Percentiles rank a stretch among this genome's conserved stretches.
These are phyloP conservation scores for Nicotiana attenuata DNA, from an alignment of 257 asterid species.

Conservation along the genomic window DNA sequence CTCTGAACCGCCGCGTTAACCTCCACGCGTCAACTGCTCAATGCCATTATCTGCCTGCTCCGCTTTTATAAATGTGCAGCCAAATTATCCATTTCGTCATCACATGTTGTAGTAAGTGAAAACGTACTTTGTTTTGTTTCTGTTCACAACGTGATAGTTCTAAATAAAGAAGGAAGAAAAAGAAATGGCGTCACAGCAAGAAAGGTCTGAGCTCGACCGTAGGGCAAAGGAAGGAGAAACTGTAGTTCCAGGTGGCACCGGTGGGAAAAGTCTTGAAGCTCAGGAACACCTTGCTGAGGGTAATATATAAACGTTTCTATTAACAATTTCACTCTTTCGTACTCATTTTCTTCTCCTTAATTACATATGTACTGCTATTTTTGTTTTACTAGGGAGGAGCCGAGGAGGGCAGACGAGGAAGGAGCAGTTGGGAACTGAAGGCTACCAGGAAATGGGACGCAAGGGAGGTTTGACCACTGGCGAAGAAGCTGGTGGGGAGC, in stretches of 20 bases:
- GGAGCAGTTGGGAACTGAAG: slow-evolving; percentile 55
- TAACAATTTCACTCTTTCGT: too few species aligned
- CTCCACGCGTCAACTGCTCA: neutral
- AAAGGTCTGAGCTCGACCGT: slow-evolving; percentile 35
- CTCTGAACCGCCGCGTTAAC: neutral
- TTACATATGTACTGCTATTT: rapidly evolving
- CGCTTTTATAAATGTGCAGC: neutral
- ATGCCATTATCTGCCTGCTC: neutral
- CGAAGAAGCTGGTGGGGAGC: slow-evolving; percentile 37
- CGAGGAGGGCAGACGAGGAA: slow-evolving; percentile 54
- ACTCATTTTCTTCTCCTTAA: neutral
- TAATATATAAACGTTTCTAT: neutral
- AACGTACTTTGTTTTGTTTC: neutral
- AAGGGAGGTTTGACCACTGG: slow-evolving; percentile 49
- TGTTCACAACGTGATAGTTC: neutral
- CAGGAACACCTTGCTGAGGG: slow-evolving; percentile 71
- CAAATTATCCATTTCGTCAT: neutral
- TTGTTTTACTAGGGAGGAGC: slow-evolving; percentile 38
- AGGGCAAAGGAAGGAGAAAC: slow-evolving; percentile 56
- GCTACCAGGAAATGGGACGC: slow-evolving; percentile 57
- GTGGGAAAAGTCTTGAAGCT: slow-evolving; percentile 55
- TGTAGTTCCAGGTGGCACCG: slow-evolving; percentile 61
- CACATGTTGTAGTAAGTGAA: neutral
- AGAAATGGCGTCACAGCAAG: slow-evolving; percentile 38
- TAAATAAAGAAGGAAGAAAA: neutral